Evolutionary conservation across 2,329 filamentous ascomycete genomes (phyloP).

Genomic region (Trichophyton rubrum): DNA sequence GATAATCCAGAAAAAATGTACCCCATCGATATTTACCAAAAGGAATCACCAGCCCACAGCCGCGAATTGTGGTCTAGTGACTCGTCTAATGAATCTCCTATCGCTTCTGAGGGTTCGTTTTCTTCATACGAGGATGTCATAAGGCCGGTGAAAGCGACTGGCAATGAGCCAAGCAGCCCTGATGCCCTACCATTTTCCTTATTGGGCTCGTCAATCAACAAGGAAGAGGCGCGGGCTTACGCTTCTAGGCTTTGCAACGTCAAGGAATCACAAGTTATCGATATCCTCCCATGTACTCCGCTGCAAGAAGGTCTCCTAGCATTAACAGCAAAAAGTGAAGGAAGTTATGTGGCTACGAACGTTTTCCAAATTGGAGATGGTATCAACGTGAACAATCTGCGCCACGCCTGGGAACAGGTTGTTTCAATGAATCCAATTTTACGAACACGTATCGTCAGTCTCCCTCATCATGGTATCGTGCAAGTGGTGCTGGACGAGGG

Average conservation of each 20-base stretch:
- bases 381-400: conserved; percentile 24
- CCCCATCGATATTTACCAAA: neutral
- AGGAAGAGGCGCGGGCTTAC: neutral
- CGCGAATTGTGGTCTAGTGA: neutral
- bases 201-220: neutral
- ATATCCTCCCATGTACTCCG: conserved; percentile 28
- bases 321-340: conserved; percentile 22
- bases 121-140: neutral
- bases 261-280: conserved; percentile 9
- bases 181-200: neutral
- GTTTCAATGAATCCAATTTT: conserved; percentile 26
- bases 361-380: conserved; percentile 17
- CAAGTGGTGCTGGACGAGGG: conserved; percentile 15
- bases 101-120: conserved; percentile 25
- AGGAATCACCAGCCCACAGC: conserved; percentile 13
- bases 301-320: conserved; percentile 31
- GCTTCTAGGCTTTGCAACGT: conserved; percentile 4
- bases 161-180: neutral
- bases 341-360: conserved; percentile 26
- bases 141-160: neutral
- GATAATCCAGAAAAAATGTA: neutral
- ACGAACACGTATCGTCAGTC: conserved; percentile 23
- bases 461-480: conserved; percentile 15
- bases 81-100: conserved; percentile 7
- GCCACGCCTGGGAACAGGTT: conserved; percentile 24